Evolutionary conservation across 179 eudicot genomes (phyloP).

Genomic region (Camellia oleifera): DNA sequence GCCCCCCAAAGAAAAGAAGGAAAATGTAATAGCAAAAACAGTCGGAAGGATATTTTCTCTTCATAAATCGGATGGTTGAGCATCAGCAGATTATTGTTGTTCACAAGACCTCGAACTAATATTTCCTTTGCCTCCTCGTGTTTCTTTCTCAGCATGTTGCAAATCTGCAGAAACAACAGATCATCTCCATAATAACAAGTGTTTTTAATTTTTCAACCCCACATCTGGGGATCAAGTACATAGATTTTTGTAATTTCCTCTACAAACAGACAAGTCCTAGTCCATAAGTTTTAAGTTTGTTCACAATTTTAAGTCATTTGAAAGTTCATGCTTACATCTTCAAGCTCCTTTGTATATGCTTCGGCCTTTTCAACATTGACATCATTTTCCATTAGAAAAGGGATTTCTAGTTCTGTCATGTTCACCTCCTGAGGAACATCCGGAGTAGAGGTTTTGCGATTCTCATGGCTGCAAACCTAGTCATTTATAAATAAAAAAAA

Average conservation of each 20-base stretch:
- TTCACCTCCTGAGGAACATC: slow-evolving; percentile 33
- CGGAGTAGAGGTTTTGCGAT: slow-evolving; percentile 21
- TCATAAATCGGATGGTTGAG: slow-evolving; percentile 71
- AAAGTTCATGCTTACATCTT: slow-evolving; percentile 52
- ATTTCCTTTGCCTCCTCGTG: slow-evolving; percentile 91
- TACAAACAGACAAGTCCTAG: background rate
- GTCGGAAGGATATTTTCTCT: slow-evolving; percentile 75
- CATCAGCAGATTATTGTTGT: slow-evolving; percentile 83
- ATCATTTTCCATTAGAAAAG: slow-evolving; percentile 43
- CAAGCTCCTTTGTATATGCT: slow-evolving; percentile 78
- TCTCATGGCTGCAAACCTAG: slow-evolving; percentile 37
- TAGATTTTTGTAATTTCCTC: background rate
- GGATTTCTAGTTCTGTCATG: slow-evolving; percentile 36
- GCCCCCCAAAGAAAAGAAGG: background rate
- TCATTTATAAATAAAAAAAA: background rate
- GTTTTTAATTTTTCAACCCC: too few relatives aligned
- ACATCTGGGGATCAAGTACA: too few relatives aligned
- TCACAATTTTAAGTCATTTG: background rate
- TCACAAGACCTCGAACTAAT: slow-evolving; percentile 71
- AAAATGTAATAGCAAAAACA: background rate
- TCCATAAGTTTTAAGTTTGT: background rate
- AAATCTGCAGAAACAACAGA: slow-evolving; percentile 47
- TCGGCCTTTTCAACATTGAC: slow-evolving; percentile 69
- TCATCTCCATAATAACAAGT: background rate
- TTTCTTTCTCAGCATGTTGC: slow-evolving; percentile 75